These are phyloP conservation scores for Sporisorium exsertum DNA, from an alignment of 1,284 basidiomycete species.

Conservation along the genomic window DNA sequence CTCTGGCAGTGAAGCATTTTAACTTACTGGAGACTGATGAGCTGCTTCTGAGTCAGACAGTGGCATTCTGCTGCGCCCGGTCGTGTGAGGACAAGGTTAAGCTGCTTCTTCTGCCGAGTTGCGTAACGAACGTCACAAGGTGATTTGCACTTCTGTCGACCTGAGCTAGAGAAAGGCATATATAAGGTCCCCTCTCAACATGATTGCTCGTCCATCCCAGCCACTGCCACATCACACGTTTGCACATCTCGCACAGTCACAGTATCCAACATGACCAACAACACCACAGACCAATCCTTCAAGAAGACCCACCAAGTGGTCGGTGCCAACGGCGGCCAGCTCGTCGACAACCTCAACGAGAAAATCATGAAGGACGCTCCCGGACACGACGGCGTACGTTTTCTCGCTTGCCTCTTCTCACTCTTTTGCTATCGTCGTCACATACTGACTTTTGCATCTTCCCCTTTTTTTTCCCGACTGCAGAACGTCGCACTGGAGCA, in stretches of 20 bases:
- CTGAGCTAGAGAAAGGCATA: background rate
- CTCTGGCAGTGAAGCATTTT: no score
- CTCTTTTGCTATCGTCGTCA: background rate
- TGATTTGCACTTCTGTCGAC: background rate
- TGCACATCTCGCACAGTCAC: background rate
- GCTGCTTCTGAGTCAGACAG: conserved; percentile 8
- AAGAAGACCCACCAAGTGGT: conserved; percentile 51
- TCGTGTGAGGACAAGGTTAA: no score
- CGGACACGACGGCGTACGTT: conserved; percentile 47
- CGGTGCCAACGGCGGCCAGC: conserved; percentile 41
- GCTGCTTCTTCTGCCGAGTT: conserved; percentile 1
- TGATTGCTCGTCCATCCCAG: background rate
- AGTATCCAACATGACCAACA: conserved; percentile 25
- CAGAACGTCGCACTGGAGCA: conserved; percentile 37
- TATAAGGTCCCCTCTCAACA: background rate
- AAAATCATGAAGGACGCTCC: conserved; percentile 46
- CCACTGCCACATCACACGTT: no score
- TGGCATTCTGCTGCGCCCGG: background rate
- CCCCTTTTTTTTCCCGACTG: background rate
- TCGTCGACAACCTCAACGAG: conserved; percentile 48
- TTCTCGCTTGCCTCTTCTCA: background rate
- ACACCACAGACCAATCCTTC: conserved; percentile 45
- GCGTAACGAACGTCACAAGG: background rate
- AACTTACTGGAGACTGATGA: no score
- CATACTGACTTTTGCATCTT: background rate